Evolutionary conservation across 2,329 filamentous ascomycete species (phyloP), one percentile per base, ranked within the genome.

Genomic region (Cadophora sp.): DNA sequence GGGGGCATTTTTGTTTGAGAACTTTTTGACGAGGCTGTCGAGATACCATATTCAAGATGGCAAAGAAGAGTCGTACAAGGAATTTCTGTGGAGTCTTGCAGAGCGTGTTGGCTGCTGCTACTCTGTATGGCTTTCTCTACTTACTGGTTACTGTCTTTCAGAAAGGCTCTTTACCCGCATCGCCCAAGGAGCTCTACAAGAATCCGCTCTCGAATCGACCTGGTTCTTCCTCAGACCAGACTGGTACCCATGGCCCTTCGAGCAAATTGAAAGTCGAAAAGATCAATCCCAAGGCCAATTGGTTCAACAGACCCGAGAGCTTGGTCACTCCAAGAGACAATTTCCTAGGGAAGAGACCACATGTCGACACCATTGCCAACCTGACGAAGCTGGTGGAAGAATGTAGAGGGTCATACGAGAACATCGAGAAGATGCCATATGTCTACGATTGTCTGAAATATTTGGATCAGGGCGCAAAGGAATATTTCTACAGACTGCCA

Each of bases 381-480:
- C 75, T 85, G 64, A 79, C 83, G 62, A 79, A 81, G 75, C 72
- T 87, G 64, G 80, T 87, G 13, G 81, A 85, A 70, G 79, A 83
- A 68, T 87, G 84, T 74, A 77, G 83, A 70, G 84, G 84, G 16
- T 82, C 82, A 45, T 83, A 84, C 68, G 73, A 75, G 59, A 82
- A 83, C n/a, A 76, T 85, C 24, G 84, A 86, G 76, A 84, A 83
- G 78, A 85, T 86, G 84, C 77, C 81, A 61, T 82, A 83, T 70
- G 83, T 85, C 3, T 81, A 82, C 61, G 81, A 84, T 64, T 86
- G 84, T 71, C 74, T 86, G 24, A 77, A 82, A 66, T 86, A 84
- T 71, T 78, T 87, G 69, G 80, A 81, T 13, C 77, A 82, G 41
- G 79, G 78, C 30, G 81, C 84, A 73, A 74, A 82, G 50, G 81